Base-by-base conservation (phyloP, 257 asterid species). In the Solanum etuberosum region DNA sequence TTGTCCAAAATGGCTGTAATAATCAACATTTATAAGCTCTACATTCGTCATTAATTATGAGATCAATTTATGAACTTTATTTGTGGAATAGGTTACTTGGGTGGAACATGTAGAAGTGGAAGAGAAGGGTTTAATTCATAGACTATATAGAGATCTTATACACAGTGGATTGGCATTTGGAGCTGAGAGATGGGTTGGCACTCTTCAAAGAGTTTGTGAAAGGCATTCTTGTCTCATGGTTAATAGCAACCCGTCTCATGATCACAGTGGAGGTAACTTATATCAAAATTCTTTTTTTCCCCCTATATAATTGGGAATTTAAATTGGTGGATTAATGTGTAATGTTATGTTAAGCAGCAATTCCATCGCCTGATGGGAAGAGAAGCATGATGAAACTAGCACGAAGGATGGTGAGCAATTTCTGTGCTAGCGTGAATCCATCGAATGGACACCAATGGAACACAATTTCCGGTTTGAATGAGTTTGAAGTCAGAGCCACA, bases 381-480 rank as follows among this genome's bases (percentile, higher is more conserved):
- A 88, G 96, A 82, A 97, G 99, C 92, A 94, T 97, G 98, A 95
- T 93, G 98, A 97, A 93, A 86, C 97, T 97, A 16, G 95, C 98
- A 2, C 95, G 95, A 83, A 95, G 99, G 91, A 95, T 97, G 98
- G 96, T 97, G 71, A 94, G 86, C 91, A 91, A 90, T 86, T 97
- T 97, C 83, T 97, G 99, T 84, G 91, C 94, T 9, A 95, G 98
- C 89, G 92, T 97, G 16, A 95, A 92, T 57, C 97, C 98, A 3
- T 89, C 92, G 2, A 93, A 91, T 37, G 96, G 98, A 4, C 95
- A 96, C 15, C 96, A 95, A 13, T 96, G 98, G 98, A 94, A 95
- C 84, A 92, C 97, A 5, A 87, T 91, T 40, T 90, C 97, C 0
- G 96, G 95, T 14, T n/a, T 90, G 59, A 91, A 90, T 37, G 99